Evolutionary conservation across 352 stramenopile genomes (phyloP), one percentile per base, ranked within the genome.

Genomic region (Phytopythium kandeliae): DNA sequence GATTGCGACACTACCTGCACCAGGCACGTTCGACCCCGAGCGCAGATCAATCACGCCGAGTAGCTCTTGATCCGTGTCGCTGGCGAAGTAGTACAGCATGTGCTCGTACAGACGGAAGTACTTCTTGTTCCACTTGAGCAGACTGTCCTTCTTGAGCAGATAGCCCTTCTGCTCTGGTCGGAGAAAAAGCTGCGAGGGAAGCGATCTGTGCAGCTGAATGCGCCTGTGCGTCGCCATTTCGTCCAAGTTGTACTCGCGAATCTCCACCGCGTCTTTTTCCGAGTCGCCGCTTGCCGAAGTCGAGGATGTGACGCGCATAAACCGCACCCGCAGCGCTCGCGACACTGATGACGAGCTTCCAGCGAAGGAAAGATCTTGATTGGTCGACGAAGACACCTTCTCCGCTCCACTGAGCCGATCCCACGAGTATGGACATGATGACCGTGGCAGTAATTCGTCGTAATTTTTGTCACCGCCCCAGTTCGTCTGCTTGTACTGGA

Each of bases 11-110:
- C 77, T 78, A 31, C 78, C 78, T n/a, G 77, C 71, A 28, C 82
- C 82, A 5, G 83, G 74, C 8, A 90, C 62, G 55, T 89, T 73
- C 24, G 69, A 84, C 1, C 79, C 82, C 11, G 74, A 65, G 4
- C 79, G 70, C 25, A 95, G 51, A 58, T 95, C 83, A 34, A 95
- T 82, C 46, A 95, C 83, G 43, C 85, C 85, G 1, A 92, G 65
- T 10, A 95, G 56, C 41, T 91, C 83, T 57, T 94, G 81, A 36
- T 95, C 85, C 0, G 70, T 75, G 54, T 94, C 81, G n/a, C 72
- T 88, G 17, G 76, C 69, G 48, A 95, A 95, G 58, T 94, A 95
- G 65, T 92, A 95, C 26, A 95, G 51, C 79, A 93, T 93, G 55
- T 89, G 73, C 41, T 91, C 81, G 50, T 92, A 91, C 46, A 95